A percentile compares a stretch with the other conserved stretches of the same genome.
Evolutionary conservation across 2,329 filamentous ascomycete species (phyloP).

Genomic region (Colletotrichum cordylinicola): DNA sequence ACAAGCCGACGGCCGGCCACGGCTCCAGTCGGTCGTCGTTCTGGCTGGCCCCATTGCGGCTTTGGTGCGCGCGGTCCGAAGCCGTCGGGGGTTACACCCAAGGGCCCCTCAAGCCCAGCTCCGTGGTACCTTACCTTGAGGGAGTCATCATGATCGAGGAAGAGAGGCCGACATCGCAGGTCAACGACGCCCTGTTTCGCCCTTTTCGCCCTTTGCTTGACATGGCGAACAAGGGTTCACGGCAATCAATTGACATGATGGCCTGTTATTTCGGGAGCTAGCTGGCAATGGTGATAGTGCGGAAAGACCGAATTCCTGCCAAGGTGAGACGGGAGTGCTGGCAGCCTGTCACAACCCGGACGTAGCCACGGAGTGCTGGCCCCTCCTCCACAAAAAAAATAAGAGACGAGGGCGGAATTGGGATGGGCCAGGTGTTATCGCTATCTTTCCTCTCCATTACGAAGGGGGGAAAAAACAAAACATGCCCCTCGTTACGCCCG

Average conservation of each 20-base stretch:
- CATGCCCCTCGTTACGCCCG: constrained; percentile 7
- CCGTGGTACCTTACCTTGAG: not conserved
- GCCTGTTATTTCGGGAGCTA: not conserved
- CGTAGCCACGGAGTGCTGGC: not conserved
- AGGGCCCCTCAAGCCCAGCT: not conserved
- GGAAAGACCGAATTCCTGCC: not conserved
- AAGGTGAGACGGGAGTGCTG: not conserved
- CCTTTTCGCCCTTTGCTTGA: not conserved
- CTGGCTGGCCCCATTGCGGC: constrained; percentile 16
- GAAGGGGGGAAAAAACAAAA: not conserved
- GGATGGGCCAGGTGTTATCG: constrained; percentile 6
- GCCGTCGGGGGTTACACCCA: not conserved
- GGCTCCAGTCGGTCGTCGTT: constrained; percentile 21
- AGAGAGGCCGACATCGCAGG: constrained; percentile 2
- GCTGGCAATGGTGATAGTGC: not conserved
- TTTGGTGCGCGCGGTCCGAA: constrained; percentile 21
- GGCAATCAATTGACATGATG: not conserved
- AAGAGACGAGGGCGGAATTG: constrained; percentile 3
- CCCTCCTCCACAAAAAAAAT: not conserved
- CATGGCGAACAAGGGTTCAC: not conserved
- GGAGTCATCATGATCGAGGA: not conserved
- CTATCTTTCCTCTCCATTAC: not conserved
- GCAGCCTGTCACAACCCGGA: not conserved
- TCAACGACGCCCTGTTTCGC: constrained; percentile 2
- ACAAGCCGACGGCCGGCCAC: constrained; percentile 20